Percentiles rank a stretch among this genome's conserved stretches.
Conservation (phyloP, 768 basidiomycete species). For the Boletus reticulatus region DNA sequence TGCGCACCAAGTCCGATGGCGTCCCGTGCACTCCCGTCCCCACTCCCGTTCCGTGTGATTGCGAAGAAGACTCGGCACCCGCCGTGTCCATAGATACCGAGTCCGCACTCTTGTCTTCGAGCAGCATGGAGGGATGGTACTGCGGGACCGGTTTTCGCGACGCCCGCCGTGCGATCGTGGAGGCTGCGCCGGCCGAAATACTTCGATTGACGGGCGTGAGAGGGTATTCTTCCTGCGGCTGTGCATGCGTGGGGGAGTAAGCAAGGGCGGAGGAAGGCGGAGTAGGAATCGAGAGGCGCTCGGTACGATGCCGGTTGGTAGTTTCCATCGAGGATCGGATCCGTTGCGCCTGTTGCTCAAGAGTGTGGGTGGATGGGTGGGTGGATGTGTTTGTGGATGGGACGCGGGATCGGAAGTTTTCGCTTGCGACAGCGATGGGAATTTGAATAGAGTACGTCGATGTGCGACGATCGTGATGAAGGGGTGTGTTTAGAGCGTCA, state of each 20-base stretch:
- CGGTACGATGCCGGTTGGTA: conserved; percentile 22
- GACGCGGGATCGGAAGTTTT: conserved; percentile 8
- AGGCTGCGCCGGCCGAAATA: conserved; percentile 26
- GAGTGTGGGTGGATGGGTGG: conserved; percentile 1
- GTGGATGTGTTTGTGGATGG: conserved; percentile 11
- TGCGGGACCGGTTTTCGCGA: conserved; percentile 58
- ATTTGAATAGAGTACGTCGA: conserved; percentile 20
- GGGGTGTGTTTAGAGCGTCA: conserved; percentile 20
- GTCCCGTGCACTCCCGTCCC: conserved; percentile 6
- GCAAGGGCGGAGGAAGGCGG: conserved; percentile 14
- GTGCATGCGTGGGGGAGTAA: conserved; percentile 13
- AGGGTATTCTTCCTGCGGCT: conserved; percentile 30
- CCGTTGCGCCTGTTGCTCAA: conserved; percentile 32
- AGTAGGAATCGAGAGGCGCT: conserved; percentile 31
- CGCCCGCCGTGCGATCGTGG: conserved; percentile 27
- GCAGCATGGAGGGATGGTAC: conserved; percentile 38
- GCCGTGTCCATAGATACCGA: conserved; percentile 21
- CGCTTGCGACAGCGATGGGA: not conserved
- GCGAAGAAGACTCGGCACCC: conserved; percentile 28
- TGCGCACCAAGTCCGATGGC: conserved; percentile 34
- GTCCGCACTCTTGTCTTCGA: conserved; percentile 20
- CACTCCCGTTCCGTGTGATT: conserved; percentile 26
- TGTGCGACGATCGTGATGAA: conserved; percentile 14
- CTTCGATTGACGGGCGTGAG: conserved; percentile 29
- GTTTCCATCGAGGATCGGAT: conserved; percentile 33